A percentile compares a stretch with the other conserved stretches of the same genome.
These are phyloP conservation scores for Hibiscus trionum DNA, from an alignment of 345 rosid genomes.

Conservation along the genomic window DNA sequence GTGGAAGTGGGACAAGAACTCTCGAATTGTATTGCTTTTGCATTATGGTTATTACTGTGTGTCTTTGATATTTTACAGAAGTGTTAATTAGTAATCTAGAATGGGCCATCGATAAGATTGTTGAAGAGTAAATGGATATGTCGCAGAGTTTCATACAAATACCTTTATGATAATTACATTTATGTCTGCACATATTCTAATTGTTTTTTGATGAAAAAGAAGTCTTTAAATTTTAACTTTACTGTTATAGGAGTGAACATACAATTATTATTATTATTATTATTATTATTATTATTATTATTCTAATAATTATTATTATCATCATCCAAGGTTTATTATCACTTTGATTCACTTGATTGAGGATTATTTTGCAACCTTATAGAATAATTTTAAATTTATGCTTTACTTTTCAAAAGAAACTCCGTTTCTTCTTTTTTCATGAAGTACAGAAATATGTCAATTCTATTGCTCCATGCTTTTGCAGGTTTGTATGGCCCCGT, in stretches of 20 bases:
- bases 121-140: background rate
- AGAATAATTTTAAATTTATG: background rate
- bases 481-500: constrained; percentile 98
- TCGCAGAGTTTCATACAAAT: background rate
- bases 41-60: background rate
- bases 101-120: background rate
- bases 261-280: too few relatives aligned
- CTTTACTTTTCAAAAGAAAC: background rate
- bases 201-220: background rate
- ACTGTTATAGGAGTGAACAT: background rate
- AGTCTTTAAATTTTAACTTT: background rate
- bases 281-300: too few relatives aligned
- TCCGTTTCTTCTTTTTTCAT: background rate
- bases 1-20: background rate
- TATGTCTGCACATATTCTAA: background rate
- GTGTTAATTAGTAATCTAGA: background rate
- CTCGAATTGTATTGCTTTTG: background rate
- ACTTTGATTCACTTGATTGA: background rate
- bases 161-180: background rate
- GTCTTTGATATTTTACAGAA: background rate
- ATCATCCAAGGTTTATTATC: background rate
- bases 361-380: background rate
- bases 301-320: too few relatives aligned
- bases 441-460: background rate
- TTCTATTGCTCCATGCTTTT: constrained; percentile 4